Conservation (phyloP, 305 asterid species). For the Ajuga reptans region DNA sequence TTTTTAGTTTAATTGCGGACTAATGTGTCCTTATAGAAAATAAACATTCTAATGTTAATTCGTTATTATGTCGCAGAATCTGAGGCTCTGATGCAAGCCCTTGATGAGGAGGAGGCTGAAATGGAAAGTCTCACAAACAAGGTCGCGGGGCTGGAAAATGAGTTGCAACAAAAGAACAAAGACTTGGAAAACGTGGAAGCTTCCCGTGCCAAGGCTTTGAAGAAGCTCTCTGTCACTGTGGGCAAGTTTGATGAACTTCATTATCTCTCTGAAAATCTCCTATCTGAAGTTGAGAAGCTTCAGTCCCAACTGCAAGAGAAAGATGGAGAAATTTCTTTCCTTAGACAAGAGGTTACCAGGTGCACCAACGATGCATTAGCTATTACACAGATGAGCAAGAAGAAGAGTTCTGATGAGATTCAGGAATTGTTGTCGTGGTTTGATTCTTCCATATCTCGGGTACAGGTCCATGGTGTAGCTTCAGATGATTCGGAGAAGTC, state of each 20-base stretch:
- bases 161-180: slow-evolving; percentile 55
- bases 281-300: slow-evolving; percentile 92
- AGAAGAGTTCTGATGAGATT: slow-evolving; percentile 59
- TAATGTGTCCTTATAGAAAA: slow-evolving; percentile 12
- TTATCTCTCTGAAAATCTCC: slow-evolving; percentile 67
- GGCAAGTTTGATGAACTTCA: slow-evolving; percentile 95
- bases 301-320: slow-evolving; percentile 87
- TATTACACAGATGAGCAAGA: slow-evolving; percentile 59
- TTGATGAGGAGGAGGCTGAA: slow-evolving; percentile 85
- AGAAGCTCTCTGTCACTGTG: slow-evolving; percentile 90
- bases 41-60: slow-evolving; percentile 10
- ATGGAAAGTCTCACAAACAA: slow-evolving; percentile 73
- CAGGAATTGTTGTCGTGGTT: slow-evolving; percentile 63
- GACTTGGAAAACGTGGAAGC: slow-evolving; percentile 80
- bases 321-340: slow-evolving; percentile 87
- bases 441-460: slow-evolving; percentile 50
- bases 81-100: slow-evolving; percentile 88
- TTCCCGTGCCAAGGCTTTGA: slow-evolving; percentile 80
- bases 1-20: slow-evolving; percentile 12
- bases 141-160: slow-evolving; percentile 52
- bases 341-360: slow-evolving; percentile 94
- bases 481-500: slow-evolving; percentile 35
- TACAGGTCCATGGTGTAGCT: slow-evolving; percentile 37
- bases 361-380: slow-evolving; percentile 80
- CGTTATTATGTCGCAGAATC: slow-evolving; percentile 49